Percentiles rank a stretch among this genome's conserved stretches.
Conservation (phyloP, 2,329 filamentous ascomycete species). For the Aaosphaeria pasadenensis region DNA sequence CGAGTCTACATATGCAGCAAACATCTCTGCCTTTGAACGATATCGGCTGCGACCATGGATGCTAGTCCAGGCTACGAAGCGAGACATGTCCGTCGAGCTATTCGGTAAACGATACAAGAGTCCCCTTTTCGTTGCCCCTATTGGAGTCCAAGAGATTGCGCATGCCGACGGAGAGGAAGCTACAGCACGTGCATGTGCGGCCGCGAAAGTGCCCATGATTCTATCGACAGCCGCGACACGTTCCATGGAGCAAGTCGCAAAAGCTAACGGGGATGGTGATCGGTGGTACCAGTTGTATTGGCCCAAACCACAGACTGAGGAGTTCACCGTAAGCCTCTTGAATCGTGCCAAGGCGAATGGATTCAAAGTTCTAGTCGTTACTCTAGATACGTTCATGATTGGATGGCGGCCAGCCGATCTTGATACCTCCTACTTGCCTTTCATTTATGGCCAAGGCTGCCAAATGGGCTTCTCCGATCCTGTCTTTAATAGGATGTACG, state of each 20-base stretch:
- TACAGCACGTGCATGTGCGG: conserved; percentile 59
- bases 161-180: conserved; percentile 65
- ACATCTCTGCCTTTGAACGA: conserved; percentile 37
- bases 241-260: conserved; percentile 65
- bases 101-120: conserved; percentile 45
- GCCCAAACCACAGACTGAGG: conserved; percentile 62
- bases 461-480: conserved; percentile 37
- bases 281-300: conserved; percentile 77
- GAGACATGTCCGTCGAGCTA: conserved; percentile 24
- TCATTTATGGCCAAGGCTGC: conserved; percentile 46
- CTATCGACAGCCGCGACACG: conserved; percentile 63
- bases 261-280: conserved; percentile 55
- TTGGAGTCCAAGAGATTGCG: conserved; percentile 68
- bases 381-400: conserved; percentile 68
- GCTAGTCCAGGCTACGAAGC: conserved; percentile 37
- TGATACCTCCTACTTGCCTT: conserved; percentile 60
- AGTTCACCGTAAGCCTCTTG: conserved; percentile 63
- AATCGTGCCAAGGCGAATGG: conserved; percentile 59
- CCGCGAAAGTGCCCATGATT: conserved; percentile 63
- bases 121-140: conserved; percentile 63
- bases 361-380: conserved; percentile 66
- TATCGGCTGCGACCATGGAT: conserved; percentile 41
- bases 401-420: conserved; percentile 68
- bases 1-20: conserved; percentile 34
- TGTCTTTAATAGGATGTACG: conserved; percentile 33